phyloP scores from a whole-genome alignment of 106 monocot genomes.

The Allium fistulosum region DNA sequence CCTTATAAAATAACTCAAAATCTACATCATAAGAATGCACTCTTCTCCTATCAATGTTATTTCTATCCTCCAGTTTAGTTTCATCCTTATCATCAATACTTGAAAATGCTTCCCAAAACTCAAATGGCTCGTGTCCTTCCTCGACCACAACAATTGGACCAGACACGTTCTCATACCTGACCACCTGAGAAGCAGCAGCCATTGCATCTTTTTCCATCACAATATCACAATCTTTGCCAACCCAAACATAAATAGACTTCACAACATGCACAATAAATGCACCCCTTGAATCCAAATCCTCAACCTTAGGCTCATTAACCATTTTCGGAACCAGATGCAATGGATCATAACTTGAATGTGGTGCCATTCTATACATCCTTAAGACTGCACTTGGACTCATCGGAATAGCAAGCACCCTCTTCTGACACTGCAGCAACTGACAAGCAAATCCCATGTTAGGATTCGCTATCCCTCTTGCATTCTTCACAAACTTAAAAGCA shows the following conservation, averaged over 20 bases:
- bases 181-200: constrained; percentile 84
- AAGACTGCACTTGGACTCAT: constrained; percentile 74
- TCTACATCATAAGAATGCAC: constrained; percentile 71
- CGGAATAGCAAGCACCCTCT: constrained; percentile 88
- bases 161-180: constrained; percentile 81
- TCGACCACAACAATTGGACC: constrained; percentile 53
- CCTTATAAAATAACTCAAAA: constrained; percentile 81
- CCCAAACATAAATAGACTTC: constrained; percentile 78
- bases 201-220: constrained; percentile 92
- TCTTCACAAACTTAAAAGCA: constrained; percentile 87
- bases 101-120: constrained; percentile 80
- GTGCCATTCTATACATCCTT: constrained; percentile 86
- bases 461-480: constrained; percentile 85
- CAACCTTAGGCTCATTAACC: constrained; percentile 57
- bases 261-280: constrained; percentile 79
- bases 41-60: constrained; percentile 41
- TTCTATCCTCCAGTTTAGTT: constrained; percentile 9
- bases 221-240: constrained; percentile 54
- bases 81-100: constrained; percentile 23
- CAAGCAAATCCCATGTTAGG: constrained; percentile 99
- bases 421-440: constrained; percentile 95
- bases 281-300: constrained; percentile 76
- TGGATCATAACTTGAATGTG: constrained; percentile 85
- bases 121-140: constrained; percentile 70
- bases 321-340: constrained; percentile 88